A percentile compares a stretch with the other conserved stretches of the same genome.
These are phyloP conservation scores for Chimonanthus praecox DNA, from an alignment of 164 flowering plant species.

Conservation along the genomic window DNA sequence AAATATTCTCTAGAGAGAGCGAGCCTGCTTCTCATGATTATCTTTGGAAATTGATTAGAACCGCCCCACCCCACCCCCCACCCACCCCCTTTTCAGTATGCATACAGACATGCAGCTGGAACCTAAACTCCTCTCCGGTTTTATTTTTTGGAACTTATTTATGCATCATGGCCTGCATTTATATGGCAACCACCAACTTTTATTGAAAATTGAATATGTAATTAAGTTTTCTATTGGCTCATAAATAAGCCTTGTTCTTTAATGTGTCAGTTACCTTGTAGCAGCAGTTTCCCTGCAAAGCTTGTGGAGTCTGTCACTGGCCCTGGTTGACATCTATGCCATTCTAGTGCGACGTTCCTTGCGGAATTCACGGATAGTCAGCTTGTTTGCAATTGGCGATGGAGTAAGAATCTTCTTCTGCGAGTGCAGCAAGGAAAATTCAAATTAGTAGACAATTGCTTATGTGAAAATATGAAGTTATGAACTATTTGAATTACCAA, in stretches of 20 bases:
- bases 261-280: slow-evolving; percentile 59
- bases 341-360: slow-evolving; percentile 61
- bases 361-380: slow-evolving; percentile 36
- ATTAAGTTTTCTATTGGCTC: not conserved
- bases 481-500: not conserved
- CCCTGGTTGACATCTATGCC: slow-evolving; percentile 58
- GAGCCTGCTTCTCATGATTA: no score
- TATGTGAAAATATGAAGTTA: not conserved
- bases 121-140: no score
- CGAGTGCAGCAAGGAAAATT: not conserved
- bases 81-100: no score
- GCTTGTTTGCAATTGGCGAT: slow-evolving; percentile 62
- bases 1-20: no score
- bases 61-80: no score
- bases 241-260: slow-evolving; percentile 6
- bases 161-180: no score
- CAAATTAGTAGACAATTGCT: not conserved
- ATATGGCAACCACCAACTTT: not conserved
- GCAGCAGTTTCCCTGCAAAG: slow-evolving; percentile 66
- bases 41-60: no score
- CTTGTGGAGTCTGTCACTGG: slow-evolving; percentile 68
- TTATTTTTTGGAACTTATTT: no score
- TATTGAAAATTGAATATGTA: not conserved
- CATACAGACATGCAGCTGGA: no score
- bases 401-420: slow-evolving; percentile 60